Percentiles rank a stretch among this genome's conserved stretches.
These are phyloP conservation scores for Globisporangium barbulae DNA, from an alignment of 352 stramenopile species.

Conservation along the genomic window DNA sequence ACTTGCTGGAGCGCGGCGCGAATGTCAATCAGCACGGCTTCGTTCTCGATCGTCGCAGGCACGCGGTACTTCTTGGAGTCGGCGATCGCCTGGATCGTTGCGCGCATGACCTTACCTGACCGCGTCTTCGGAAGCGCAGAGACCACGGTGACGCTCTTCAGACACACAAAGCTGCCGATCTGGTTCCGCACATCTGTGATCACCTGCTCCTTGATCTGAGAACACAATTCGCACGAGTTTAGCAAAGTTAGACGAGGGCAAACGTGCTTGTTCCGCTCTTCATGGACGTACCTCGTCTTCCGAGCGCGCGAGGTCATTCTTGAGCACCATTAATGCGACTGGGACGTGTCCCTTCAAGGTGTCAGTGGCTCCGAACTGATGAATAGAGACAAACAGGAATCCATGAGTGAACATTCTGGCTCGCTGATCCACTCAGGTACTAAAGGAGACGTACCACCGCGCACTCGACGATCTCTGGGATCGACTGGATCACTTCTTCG, in stretches of 20 bases:
- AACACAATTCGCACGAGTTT: not conserved
- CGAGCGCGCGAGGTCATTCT: conserved; percentile 20
- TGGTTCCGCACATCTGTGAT: conserved; percentile 22
- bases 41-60: conserved; percentile 46
- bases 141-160: conserved; percentile 27
- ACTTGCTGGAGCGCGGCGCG: conserved; percentile 26
- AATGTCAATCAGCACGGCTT: conserved; percentile 26
- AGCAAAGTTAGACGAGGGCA: not conserved
- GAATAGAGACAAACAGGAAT: not conserved
- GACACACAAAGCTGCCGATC: conserved; percentile 32
- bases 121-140: conserved; percentile 28
- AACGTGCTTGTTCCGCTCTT: too few relatives aligned
- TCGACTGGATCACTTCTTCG: conserved; percentile 85
- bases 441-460: conserved; percentile 49
- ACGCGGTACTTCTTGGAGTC: conserved; percentile 32
- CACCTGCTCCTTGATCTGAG: conserved; percentile 24
- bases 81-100: conserved; percentile 39
- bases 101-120: conserved; percentile 33
- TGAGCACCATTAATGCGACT: conserved; percentile 31
- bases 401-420: not conserved
- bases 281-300: conserved; percentile 29
- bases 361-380: conserved; percentile 21
- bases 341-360: conserved; percentile 30
- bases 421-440: too few relatives aligned
- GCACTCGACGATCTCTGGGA: conserved; percentile 84